Evolutionary conservation across 1,284 basidiomycete genomes (phyloP), one percentile per base, ranked within the genome.

Genomic region (Cryptococcus jaspeensis): DNA sequence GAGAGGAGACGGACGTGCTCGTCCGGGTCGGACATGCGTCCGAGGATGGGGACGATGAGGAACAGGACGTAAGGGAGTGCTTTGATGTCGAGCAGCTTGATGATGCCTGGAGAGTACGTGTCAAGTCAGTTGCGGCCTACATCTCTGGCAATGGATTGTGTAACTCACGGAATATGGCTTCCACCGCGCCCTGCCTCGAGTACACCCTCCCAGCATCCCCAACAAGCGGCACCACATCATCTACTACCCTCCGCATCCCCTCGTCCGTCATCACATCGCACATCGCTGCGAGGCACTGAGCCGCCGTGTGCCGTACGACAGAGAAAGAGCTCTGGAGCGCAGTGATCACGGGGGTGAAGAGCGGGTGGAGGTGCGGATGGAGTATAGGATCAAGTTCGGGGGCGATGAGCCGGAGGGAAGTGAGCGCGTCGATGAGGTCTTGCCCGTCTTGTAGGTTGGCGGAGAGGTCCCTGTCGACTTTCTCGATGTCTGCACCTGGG

Each of bases 51-150:
- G 0, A 99, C 94, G 49, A 99, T 86, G 75, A 99, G 83, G 80
- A 99, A 99, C 63, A 99, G 89, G 22, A 99, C 90, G 73, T 99
- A 99, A 5, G 96, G 95, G 47, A 99, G 79, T 16, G 94, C 88
- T 75, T 95, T 95, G 78, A 97, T 86, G 68, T 98, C 94, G 46
- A 99, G 84, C 59, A 84, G 84, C 69, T 93, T 88, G 44, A 99
- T 90, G 58, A 98, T 87, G 71, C 94, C 92, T 95, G 67, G 5
- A 37, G 43, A 18, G 52, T 22, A 42, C 41, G 11, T n/a, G 45
- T 36, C 40, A 23, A n/a, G 36, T 40, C 20, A 23, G 12, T 16
- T 22, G 18, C 37, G 1, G 22, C 50, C n/a, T 9, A 8, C n/a
- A 1, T 1, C 16, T 4, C 5, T 32, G 28, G 28, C 28, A 32